Base-by-base conservation (phyloP, 768 basidiomycete species). In the Kwoniella pini region DNA sequence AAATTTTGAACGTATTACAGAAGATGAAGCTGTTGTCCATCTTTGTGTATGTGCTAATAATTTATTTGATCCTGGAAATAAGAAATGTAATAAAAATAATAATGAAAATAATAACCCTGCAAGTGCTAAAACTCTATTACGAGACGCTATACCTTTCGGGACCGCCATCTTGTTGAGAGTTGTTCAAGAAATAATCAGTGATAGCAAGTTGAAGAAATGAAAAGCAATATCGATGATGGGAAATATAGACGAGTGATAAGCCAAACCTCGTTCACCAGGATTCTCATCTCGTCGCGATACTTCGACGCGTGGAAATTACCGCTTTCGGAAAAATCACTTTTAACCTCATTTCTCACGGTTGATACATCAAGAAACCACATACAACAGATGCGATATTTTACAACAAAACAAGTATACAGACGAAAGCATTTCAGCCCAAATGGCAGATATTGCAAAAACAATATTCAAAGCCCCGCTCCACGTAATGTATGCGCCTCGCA, bases 11-110 rank as follows among this genome's bases (percentile, higher is more conserved):
- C 77, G 73, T 17, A 78, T 60, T 31, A 75, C 70, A 10, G 68
- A 69, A 1, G 73, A 71, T 2, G 72, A 73, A 4, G 74, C 72
- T 17, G 75, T 72, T 26, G 71, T 65, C 74, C 74, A 75, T 61
- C 70, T 58, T 62, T 72, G 70, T 5, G 75, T 66, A 13, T 63
- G 54, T 7, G 64, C 60, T 30, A 71, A 44, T 38, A 74, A 50
- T 36, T 60, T 63, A 38, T 61, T 64, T 12, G 52, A 52, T 15
- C 60, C 49, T 15, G 70, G 64, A 36, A 63, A 42, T 1, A 72
- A 9, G 56, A 75, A 58, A 40, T 73, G 70, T 11, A 73, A 31
- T 39, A 75, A 28, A 61, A 75, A 55, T 51, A 76, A 45, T 28
- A 70, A 24, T 9, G 60, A 54, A 28, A 70, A 45, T 38, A 62